Conservation (phyloP, 371 early-diverging fungal species). For the Saksenaea vasiformis region DNA sequence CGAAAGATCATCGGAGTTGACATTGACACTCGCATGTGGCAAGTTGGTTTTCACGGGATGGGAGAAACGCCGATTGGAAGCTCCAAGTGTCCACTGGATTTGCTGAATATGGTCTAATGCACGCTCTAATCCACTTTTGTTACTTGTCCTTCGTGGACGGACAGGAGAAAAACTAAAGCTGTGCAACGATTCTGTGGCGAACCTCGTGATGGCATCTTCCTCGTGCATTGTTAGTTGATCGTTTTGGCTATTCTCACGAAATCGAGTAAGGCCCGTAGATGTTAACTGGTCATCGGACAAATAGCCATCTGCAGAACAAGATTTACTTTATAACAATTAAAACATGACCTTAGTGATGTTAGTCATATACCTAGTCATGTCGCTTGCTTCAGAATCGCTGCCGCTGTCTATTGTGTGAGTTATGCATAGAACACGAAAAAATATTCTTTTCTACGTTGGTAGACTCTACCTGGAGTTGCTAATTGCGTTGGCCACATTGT, state of each 20-base stretch:
- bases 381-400: background rate
- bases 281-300: background rate
- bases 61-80: slow-evolving; percentile 36
- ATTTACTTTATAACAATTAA: background rate
- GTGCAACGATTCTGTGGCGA: slow-evolving; percentile 58
- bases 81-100: slow-evolving; percentile 49
- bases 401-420: background rate
- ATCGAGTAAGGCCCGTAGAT: background rate
- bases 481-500: background rate
- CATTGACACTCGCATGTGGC: slow-evolving; percentile 11
- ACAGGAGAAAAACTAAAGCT: slow-evolving; percentile 60
- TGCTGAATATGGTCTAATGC: slow-evolving; percentile 62
- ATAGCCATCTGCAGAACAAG: background rate
- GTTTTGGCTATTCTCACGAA: background rate
- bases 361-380: background rate
- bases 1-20: slow-evolving; percentile 15
- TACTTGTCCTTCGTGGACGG: slow-evolving; percentile 37
- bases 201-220: slow-evolving; percentile 30
- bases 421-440: background rate
- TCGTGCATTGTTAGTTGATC: background rate
- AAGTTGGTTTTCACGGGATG: slow-evolving; percentile 35
- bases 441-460: background rate
- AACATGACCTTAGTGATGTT: background rate
- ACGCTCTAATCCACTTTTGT: slow-evolving; percentile 45
- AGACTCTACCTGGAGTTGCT: background rate